Evolutionary conservation across 257 asterid genomes (phyloP), one percentile per base, ranked within the genome.

Genomic region (Oldenlandia corymbosa): DNA sequence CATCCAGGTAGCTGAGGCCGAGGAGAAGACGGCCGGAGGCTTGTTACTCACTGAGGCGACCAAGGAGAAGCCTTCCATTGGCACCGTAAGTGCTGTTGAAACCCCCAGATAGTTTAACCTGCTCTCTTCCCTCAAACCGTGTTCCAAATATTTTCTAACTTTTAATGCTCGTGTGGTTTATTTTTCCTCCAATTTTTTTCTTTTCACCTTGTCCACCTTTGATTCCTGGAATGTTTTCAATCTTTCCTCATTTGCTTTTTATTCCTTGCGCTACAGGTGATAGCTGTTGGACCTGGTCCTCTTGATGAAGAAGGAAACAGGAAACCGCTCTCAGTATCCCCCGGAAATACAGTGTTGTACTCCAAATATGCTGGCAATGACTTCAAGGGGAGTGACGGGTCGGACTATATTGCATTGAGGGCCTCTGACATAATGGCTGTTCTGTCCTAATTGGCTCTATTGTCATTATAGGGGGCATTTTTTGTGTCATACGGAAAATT

Each of bases 61-160:
- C 74, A 90, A 85, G 82, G 97, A 93, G 75, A 93, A 85, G 80
- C 99, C 99, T 46, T 90, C 97, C 27, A 83, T 89, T 31, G 99
- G 99, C 75, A 73, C 90, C 1, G 99, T 93, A 70, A 72, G 88
- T 48, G 31, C 45, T 13, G 21, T 16, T 37, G 30, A 21, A 28
- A n/a, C n/a, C n/a, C 17, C 5, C 23, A 30, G 5, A 20, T 41
- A 41, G 12, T 4, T 34, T 34, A 4, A 34, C 9, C 39, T 34
- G 39, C 39, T 34, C 4, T 34, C 39, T 34, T n/a, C n/a, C n/a
- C n/a, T n/a, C n/a, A n/a, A n/a, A n/a, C n/a, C n/a, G n/a, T n/a
- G n/a, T n/a, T n/a, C n/a, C n/a, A n/a, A n/a, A n/a, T n/a, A n/a
- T n/a, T n/a, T n/a, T n/a, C n/a, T n/a, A n/a, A n/a, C n/a, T n/a